These are phyloP conservation scores for Piper longum DNA, from an alignment of 164 flowering plant species.

Conservation along the genomic window DNA sequence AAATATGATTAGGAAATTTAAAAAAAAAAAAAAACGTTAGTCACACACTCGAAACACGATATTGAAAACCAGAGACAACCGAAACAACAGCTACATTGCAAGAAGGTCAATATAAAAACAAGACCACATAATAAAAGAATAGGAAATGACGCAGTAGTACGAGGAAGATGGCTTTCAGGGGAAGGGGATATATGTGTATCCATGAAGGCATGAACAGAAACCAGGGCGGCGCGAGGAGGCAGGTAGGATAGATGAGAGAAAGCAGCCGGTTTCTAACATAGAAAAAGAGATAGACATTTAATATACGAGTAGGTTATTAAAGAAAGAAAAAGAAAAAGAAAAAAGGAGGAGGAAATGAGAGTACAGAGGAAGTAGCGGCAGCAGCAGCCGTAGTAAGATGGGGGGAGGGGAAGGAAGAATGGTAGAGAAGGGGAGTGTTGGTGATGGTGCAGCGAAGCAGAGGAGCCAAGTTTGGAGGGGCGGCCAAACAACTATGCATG, in stretches of 20 bases:
- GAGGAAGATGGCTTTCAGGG: not conserved
- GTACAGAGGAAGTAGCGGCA: not conserved
- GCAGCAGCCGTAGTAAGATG: not conserved
- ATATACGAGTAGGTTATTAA: no score
- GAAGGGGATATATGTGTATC: not conserved
- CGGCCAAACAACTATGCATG: not conserved
- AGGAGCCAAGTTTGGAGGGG: not conserved
- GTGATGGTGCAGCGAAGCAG: not conserved
- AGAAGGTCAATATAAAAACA: no score
- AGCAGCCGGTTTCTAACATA: not conserved
- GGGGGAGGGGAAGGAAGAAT: not conserved
- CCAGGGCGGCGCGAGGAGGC: not conserved
- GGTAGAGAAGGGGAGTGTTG: not conserved
- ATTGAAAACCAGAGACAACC: no score
- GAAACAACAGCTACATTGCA: no score
- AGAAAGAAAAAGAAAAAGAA: not conserved
- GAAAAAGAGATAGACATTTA: not conserved
- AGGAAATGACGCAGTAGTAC: not conserved
- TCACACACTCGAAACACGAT: not conserved
- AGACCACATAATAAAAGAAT: no score
- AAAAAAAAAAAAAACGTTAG: no score
- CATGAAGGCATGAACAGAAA: not conserved
- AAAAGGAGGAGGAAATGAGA: not conserved
- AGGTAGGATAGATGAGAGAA: not conserved
- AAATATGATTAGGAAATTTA: no score